Base-by-base conservation (phyloP, 2,329 filamentous ascomycete genomes). In the Blastomyces emzantsi region DNA sequence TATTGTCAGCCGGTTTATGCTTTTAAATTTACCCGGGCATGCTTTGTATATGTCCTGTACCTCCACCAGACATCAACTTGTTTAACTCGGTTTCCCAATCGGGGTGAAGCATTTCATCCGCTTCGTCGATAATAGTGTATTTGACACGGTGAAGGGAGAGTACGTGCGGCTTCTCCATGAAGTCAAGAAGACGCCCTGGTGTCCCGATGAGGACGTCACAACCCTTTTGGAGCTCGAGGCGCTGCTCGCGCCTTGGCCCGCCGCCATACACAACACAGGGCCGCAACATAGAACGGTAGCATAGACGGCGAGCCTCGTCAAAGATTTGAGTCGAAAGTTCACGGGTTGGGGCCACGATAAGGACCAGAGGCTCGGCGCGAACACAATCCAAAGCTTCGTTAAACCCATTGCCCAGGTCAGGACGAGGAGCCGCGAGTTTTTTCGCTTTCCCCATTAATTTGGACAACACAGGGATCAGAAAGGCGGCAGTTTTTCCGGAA, bases 401-500 rank as follows among this genome's bases (percentile, higher is more conserved):
- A 70, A 86, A 88, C 0, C 77, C 81, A 0, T 75, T 74, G 0
- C 84, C 69, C 6, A 76, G 80, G 66, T 88, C 86, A 0, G 92
- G 91, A 4, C 92, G 89, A 55, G 86, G 82, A 5, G 90, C 92
- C 0, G 88, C 87, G 7, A 97, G 79, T 77, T 92, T 92, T 78
- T 92, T 94, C 6, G 90, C 91, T 78, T 97, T 97, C 33, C 94
- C 94, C 91, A 97, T 97, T 28, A 99, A 79, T 74, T 90, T 89
- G 65, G 92, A 96, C 61, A 97, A 72, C 65, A 96, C 90, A 0
- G 94, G 94, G 63, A 97, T 85, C 4, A 99, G 78, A 72, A 94
- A 99, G 0, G 94, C 92, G 0, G 90, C 93, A 0, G 94, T 99
- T 81, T 99, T 99, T 61, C 94, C 94, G 33, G 93, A 97, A 25